Evolutionary conservation across 345 rosid genomes (phyloP).

Genomic region (Salix brachista): DNA sequence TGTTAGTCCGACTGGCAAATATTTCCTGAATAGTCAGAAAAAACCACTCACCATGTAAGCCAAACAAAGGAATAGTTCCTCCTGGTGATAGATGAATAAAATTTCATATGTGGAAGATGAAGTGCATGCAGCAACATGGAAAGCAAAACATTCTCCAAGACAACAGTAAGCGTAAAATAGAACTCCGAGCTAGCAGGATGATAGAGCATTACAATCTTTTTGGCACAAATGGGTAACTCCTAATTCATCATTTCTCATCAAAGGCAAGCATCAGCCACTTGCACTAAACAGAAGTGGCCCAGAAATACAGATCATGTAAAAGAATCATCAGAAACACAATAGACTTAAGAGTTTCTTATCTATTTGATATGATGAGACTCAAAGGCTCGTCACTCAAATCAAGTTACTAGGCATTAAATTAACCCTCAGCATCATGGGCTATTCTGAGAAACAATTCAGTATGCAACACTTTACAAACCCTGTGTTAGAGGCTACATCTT

Average conservation of each 20-base stretch:
- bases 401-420: neutral
- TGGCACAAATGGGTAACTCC: neutral
- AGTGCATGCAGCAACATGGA: neutral
- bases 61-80: neutral
- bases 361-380: neutral
- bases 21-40: constrained; percentile 31
- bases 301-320: too few species aligned
- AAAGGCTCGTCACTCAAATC: neutral
- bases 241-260: neutral
- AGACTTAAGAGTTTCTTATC: neutral
- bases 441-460: neutral
- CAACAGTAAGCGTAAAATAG: neutral
- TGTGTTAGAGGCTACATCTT: neutral
- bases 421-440: neutral
- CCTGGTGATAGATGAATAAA: too few species aligned
- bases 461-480: neutral
- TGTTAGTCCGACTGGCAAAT: constrained; percentile 43
- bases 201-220: neutral
- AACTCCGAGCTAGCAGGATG: neutral
- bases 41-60: neutral
- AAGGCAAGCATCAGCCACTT: neutral
- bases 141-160: neutral
- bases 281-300: too few species aligned
- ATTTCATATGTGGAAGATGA: neutral
- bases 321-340: too few species aligned